phyloP scores from a whole-genome alignment of 352 stramenopile genomes.

The Pythium graminicola region DNA sequence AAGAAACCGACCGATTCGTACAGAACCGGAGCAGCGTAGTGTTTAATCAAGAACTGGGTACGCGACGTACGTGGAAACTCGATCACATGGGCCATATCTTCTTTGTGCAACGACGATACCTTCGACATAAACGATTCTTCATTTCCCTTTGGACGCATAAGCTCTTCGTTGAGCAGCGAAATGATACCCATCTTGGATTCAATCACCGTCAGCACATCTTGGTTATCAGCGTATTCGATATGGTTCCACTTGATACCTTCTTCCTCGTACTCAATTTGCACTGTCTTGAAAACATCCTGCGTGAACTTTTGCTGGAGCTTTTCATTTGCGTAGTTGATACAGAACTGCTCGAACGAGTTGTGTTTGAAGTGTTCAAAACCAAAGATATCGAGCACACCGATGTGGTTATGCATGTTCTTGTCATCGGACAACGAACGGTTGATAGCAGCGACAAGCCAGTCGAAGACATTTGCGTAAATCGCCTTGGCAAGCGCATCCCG shows the following conservation, averaged over 20 bases:
- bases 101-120: slow-evolving; percentile 54
- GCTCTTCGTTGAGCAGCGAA: slow-evolving; percentile 79
- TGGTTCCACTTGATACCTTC: slow-evolving; percentile 87
- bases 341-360: slow-evolving; percentile 90
- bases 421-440: slow-evolving; percentile 81
- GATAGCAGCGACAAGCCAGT: slow-evolving; percentile 93
- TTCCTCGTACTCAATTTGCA: slow-evolving; percentile 75
- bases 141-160: slow-evolving; percentile 75
- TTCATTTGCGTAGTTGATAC: slow-evolving; percentile 87
- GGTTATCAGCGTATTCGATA: slow-evolving; percentile 85
- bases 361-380: slow-evolving; percentile 88
- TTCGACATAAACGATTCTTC: slow-evolving; percentile 82
- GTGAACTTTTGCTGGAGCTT: slow-evolving; percentile 85
- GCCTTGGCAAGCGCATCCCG: slow-evolving; percentile 85
- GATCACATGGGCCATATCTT: slow-evolving; percentile 63
- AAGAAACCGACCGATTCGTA: slow-evolving; percentile 84
- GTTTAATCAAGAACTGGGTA: slow-evolving; percentile 78
- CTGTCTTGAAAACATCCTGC: slow-evolving; percentile 76
- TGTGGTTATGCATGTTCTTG: slow-evolving; percentile 81
- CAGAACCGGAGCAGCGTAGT: slow-evolving; percentile 81
- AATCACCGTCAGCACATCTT: slow-evolving; percentile 66
- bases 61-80: slow-evolving; percentile 68
- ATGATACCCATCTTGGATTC: slow-evolving; percentile 74
- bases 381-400: slow-evolving; percentile 89
- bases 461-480: slow-evolving; percentile 86